Evolutionary conservation across 805 yeast genomes (phyloP), one percentile per base, ranked within the genome.

Genomic region (Candida insectorum): DNA sequence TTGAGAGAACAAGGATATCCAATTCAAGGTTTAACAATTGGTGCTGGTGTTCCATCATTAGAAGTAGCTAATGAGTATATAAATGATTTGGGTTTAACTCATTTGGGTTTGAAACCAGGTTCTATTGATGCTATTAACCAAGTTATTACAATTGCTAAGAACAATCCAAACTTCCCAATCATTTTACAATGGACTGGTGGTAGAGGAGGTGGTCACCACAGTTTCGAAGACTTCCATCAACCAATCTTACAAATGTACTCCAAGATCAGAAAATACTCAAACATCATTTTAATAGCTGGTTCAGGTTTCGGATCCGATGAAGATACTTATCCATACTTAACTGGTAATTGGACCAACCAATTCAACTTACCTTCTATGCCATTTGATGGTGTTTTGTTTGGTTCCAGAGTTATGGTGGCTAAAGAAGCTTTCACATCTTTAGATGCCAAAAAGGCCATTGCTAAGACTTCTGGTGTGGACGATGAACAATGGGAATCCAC

Each of bases 171-270:
- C 44, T 93, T 93, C 89, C 99, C 98, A 45, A 87, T 93, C 54
- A 91, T 93, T 36, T 69, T 93, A 51, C 98, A 93, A 73, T 93
- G 99, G 99, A 93, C 99, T 40, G 98, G 97, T 76, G 99, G 99
- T 65, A 89, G 99, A 77, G 99, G 97, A 71, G 99, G 99, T 77
- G 99, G 99, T 57, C 99, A 93, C 63, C 99, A 93, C 65, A 91
- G 97, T 31, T 93, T 80, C 56, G 99, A 93, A 74, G 99, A 93
- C 69, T 88, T 91, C 93, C 98, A 93, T 65, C 91, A 89, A 57
- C 97, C 98, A 48, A 77, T 93, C 48, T 69, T 93, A 56, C 96
- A 87, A 64, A 93, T 93, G 91, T 93, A 93, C 67, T 71, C 95
- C 47, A 83, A 84, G 71, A 84, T 93, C 53, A 85, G 99, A 76